Evolutionary conservation across 331 rosid genomes (phyloP).

Genomic region (Prunus yedoensis): DNA sequence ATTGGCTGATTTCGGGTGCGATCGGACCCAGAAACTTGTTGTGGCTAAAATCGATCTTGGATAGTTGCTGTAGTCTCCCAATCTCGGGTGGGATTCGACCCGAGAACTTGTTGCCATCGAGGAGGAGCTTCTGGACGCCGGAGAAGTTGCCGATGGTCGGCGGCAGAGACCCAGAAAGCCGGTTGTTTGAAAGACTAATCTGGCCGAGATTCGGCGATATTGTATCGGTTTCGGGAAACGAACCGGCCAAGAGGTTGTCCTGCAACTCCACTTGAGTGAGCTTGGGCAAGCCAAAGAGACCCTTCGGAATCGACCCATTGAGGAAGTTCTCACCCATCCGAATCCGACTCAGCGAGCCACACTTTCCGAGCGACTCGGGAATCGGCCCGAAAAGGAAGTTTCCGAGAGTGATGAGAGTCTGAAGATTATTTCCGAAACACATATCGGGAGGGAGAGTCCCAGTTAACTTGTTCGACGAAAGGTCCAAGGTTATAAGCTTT

Average conservation of each 20-base stretch:
- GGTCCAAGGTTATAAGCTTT: slow-evolving; percentile 55
- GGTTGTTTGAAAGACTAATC: slow-evolving; percentile 76
- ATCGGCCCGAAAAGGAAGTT: slow-evolving; percentile 82
- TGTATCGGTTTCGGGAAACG: slow-evolving; percentile 50
- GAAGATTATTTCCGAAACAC: slow-evolving; percentile 70
- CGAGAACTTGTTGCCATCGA: slow-evolving; percentile 74
- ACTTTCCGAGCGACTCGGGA: slow-evolving; percentile 75
- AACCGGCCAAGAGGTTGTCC: slow-evolving; percentile 60
- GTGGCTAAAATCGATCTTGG: slow-evolving; percentile 79
- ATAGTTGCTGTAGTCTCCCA: slow-evolving; percentile 79
- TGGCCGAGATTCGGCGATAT: slow-evolving; percentile 68
- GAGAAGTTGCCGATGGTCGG: slow-evolving; percentile 78
- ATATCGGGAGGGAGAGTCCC: slow-evolving; percentile 74
- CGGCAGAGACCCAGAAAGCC: slow-evolving; percentile 72
- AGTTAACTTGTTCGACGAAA: slow-evolving; percentile 83
- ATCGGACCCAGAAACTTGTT: slow-evolving; percentile 69
- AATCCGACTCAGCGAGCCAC: slow-evolving; percentile 65
- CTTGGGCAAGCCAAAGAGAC: slow-evolving; percentile 68
- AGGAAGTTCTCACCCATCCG: slow-evolving; percentile 85
- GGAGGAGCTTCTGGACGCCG: slow-evolving; percentile 83
- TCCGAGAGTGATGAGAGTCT: slow-evolving; percentile 62
- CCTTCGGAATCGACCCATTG: slow-evolving; percentile 83
- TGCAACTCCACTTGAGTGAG: slow-evolving; percentile 83
- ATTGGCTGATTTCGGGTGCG: slow-evolving; percentile 65
- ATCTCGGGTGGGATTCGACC: slow-evolving; percentile 77